Evolutionary conservation across 768 basidiomycete species (phyloP), one percentile per base, ranked within the genome.

Genomic region (Panus rudis): DNA sequence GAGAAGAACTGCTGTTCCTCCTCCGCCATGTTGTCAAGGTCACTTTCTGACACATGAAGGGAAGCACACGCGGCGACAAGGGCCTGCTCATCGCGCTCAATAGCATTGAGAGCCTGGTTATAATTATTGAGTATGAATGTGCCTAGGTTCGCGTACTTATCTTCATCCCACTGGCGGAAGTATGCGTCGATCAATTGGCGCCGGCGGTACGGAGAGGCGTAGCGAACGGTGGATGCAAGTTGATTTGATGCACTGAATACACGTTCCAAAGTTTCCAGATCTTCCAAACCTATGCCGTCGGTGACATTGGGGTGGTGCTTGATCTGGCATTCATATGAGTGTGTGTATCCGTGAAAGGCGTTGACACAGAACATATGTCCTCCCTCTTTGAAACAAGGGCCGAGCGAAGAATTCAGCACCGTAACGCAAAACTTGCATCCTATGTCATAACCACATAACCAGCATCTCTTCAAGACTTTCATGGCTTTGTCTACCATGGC

Each of bases 341-440:
- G 66, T 6, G 59, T 43, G 42, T 65, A 63, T 0, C 65, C 63
- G 46, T 67, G 64, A 40, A 66, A 67, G 2, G 63, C 52, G 41
- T 56, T 45, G 7, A 61, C 52, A 21, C 47, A 50, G 2, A 45
- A 14, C 6, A 41, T 45, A 1, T 28, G 25, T 10, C 46, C 23
- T 6, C 32, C 24, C 24, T 20, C 7, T 6, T 27, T 4, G 38
- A 47, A 52, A 1, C 30, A 27, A 0, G 40, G 13, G 1, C 48
- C 48, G 10, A 57, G 42, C 11, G 46, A 46, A 27, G 48, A 52
- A 26, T 30, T 5, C 3, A n/a, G 10, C 1, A 54, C 19, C 0
- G 53, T 57, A 4, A 19, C 30, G 16, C 42, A 21, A 37, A 54
- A 50, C 4, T 34, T 21, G 33, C 55, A 57, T 0, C 55, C 53